Conservation (phyloP, 2,329 filamentous ascomycete species). For the Trichoderma atroviride region DNA sequence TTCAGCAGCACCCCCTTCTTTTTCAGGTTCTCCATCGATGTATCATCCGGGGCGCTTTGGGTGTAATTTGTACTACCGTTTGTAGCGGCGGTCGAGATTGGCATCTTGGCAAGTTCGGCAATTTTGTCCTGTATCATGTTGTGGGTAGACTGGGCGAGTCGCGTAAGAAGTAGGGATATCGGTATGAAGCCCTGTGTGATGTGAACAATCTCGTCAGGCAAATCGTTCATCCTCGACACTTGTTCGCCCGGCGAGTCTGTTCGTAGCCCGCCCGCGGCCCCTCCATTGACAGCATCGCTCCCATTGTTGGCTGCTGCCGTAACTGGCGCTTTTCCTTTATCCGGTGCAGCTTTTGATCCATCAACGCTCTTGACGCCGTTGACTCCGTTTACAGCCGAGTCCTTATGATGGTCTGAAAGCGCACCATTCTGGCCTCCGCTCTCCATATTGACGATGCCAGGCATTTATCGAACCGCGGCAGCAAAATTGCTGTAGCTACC, state of each 20-base stretch:
- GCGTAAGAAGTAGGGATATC: slow-evolving; percentile 72
- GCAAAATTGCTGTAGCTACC: slow-evolving; percentile 25
- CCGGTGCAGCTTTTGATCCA: slow-evolving; percentile 33
- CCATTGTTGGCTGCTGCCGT: slow-evolving; percentile 26
- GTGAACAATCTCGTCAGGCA: slow-evolving; percentile 67
- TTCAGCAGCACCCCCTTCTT: slow-evolving; percentile 78
- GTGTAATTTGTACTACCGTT: slow-evolving; percentile 53
- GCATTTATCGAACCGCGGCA: slow-evolving; percentile 44
- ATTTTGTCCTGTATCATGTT: slow-evolving; percentile 74
- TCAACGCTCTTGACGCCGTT: slow-evolving; percentile 42
- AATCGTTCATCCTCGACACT: slow-evolving; percentile 54
- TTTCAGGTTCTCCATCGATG: slow-evolving; percentile 64
- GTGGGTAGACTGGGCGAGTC: slow-evolving; percentile 82
- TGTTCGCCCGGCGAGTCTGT: slow-evolving; percentile 30
- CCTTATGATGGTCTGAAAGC: slow-evolving; percentile 60
- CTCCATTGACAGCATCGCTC: slow-evolving; percentile 37
- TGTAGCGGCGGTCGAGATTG: slow-evolving; percentile 52
- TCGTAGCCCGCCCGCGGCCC: slow-evolving; percentile 31
- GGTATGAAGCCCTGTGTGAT: slow-evolving; percentile 77
- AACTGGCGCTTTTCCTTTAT: slow-evolving; percentile 39
- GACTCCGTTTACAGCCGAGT: slow-evolving; percentile 47
- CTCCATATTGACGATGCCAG: slow-evolving; percentile 59
- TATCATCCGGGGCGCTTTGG: slow-evolving; percentile 52
- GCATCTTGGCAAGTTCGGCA: slow-evolving; percentile 68
- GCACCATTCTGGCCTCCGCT: slow-evolving; percentile 56